Evolutionary conservation across 306 rosid species (phyloP).

Genomic region (Rosa chinensis): DNA sequence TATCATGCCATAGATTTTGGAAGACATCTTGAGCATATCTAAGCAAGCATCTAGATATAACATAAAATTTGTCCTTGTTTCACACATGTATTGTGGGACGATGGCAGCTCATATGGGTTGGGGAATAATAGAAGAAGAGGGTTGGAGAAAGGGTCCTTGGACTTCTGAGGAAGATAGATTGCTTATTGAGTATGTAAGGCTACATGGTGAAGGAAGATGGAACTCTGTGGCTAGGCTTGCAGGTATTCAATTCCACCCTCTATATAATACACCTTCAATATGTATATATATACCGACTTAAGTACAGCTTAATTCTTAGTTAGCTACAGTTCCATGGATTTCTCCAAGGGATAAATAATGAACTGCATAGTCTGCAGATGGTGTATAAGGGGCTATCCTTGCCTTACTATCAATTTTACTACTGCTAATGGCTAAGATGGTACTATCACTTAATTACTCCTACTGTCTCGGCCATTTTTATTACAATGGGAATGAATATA

Average conservation of each 20-base stretch:
- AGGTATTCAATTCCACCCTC: constrained; percentile 35
- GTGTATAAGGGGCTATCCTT: not conserved
- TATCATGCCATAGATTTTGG: constrained; percentile 42
- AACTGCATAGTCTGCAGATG: not conserved
- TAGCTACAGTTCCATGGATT: not conserved
- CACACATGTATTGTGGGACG: constrained; percentile 52
- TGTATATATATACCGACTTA: not conserved
- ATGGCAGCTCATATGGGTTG: constrained; percentile 66
- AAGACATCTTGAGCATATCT: constrained; percentile 17
- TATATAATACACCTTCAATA: not conserved
- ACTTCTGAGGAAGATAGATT: constrained; percentile 86
- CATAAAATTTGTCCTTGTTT: not conserved
- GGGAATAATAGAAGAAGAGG: constrained; percentile 64
- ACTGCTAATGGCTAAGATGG: not conserved
- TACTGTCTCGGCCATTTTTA: not conserved
- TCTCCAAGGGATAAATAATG: not conserved
- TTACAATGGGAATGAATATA: constrained; percentile 7
- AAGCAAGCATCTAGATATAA: not conserved
- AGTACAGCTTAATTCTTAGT: not conserved
- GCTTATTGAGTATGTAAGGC: constrained; percentile 76
- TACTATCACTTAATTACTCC: not conserved
- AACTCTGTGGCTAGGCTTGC: constrained; percentile 88
- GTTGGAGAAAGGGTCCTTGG: constrained; percentile 99
- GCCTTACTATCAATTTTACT: not conserved
- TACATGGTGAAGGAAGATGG: constrained; percentile 99